Evolutionary conservation across 2,329 filamentous ascomycete species (phyloP).

Genomic region (Xylaria polymorpha): DNA sequence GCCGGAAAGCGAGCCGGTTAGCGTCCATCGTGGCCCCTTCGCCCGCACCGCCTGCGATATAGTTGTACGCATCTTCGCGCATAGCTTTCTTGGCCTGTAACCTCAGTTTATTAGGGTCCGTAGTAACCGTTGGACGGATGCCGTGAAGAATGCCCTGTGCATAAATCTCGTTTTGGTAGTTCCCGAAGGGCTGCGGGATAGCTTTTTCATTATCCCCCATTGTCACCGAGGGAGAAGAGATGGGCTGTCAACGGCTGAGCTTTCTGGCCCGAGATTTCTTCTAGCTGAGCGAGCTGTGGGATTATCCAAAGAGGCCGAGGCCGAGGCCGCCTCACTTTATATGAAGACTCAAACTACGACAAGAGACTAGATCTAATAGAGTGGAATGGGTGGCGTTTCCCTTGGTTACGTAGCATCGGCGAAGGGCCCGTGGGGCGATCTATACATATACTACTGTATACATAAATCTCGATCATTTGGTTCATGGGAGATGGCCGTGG

Average conservation of each 20-base stretch:
- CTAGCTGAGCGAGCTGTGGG: not conserved
- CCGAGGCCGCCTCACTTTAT: not conserved
- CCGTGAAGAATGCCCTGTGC: constrained; percentile 62
- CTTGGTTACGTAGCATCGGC: constrained; percentile 11
- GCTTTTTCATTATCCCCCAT: constrained; percentile 35
- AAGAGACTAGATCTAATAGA: constrained; percentile 1
- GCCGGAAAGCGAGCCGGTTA: constrained; percentile 65
- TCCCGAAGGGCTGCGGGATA: constrained; percentile 52
- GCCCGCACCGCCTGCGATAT: constrained; percentile 71
- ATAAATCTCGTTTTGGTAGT: constrained; percentile 63
- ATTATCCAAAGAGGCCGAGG: not conserved
- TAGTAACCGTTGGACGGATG: constrained; percentile 64
- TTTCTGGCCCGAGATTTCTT: not conserved
- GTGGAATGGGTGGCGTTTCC: not conserved
- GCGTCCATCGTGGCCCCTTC: constrained; percentile 70
- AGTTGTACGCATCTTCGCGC: constrained; percentile 64
- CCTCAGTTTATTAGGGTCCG: constrained; percentile 68
- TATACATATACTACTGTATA: not conserved
- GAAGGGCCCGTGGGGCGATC: constrained; percentile 7
- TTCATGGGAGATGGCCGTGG: not conserved
- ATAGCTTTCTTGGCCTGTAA: constrained; percentile 64
- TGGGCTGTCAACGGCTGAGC: too few relatives aligned
- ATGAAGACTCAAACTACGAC: not conserved
- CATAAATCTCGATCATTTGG: not conserved
- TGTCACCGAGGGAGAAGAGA: not conserved